phyloP scores from a whole-genome alignment of 495 filamentous ascomycete species.

The Xylaria telfairii region DNA sequence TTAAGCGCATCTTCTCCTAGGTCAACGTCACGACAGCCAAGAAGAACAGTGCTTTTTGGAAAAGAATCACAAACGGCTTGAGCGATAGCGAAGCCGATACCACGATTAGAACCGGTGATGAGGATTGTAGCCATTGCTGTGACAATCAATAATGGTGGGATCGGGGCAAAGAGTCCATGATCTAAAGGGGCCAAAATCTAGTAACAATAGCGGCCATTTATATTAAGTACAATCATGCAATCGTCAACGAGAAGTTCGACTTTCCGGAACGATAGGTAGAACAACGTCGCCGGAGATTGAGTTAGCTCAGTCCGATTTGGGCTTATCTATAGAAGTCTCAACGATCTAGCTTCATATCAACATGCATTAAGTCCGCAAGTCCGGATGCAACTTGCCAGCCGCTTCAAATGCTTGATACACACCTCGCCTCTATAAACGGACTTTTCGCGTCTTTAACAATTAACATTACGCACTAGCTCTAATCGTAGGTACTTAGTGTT shows the following conservation, averaged over 20 bases:
- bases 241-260: not conserved
- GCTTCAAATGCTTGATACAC: not conserved
- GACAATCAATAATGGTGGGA: not conserved
- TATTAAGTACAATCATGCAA: not conserved
- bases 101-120: slow-evolving; percentile 47
- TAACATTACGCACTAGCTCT: not conserved
- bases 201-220: not conserved
- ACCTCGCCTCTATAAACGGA: not conserved
- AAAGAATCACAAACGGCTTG: slow-evolving; percentile 37
- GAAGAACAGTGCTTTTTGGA: slow-evolving; percentile 36
- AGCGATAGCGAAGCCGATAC: slow-evolving; percentile 45
- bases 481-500: not conserved
- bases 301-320: not conserved
- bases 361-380: not conserved
- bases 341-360: not conserved
- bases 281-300: not conserved
- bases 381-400: not conserved
- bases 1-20: not conserved
- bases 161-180: not conserved
- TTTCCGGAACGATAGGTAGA: not conserved
- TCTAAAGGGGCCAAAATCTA: not conserved
- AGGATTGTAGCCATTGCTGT: slow-evolving; percentile 37
- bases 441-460: not conserved
- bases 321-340: not conserved
- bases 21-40: slow-evolving; percentile 31